Conservation (phyloP, 169 alveolate species). For the Cryptosporidium sp. region DNA sequence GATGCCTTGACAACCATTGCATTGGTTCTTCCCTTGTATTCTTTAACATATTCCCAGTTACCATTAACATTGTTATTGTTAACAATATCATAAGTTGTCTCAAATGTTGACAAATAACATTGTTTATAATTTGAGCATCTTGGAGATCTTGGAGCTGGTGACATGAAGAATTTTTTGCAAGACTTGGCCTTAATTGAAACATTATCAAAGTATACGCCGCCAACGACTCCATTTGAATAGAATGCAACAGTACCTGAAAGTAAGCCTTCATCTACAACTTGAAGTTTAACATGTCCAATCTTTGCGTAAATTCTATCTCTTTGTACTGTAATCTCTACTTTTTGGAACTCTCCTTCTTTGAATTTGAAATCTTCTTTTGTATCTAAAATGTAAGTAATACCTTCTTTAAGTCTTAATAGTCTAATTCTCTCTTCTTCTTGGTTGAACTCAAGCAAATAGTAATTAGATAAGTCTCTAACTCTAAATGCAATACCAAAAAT, state of each 20-base stretch:
- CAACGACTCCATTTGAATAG: slow-evolving; percentile 87
- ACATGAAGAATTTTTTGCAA: slow-evolving; percentile 74
- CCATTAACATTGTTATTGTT: slow-evolving; percentile 41
- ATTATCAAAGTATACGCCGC: slow-evolving; percentile 87
- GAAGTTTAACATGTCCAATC: slow-evolving; percentile 30
- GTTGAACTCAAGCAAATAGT: slow-evolving; percentile 85
- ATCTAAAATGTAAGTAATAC: slow-evolving; percentile 81
- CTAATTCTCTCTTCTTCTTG: slow-evolving; percentile 84
- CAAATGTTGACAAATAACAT: slow-evolving; percentile 77
- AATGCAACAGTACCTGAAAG: slow-evolving; percentile 89
- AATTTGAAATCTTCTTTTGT: slow-evolving; percentile 37
- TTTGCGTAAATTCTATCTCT: slow-evolving; percentile 50
- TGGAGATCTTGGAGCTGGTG: slow-evolving; percentile 80
- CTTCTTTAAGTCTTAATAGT: slow-evolving; percentile 86
- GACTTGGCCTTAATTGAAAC: slow-evolving; percentile 84
- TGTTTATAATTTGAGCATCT: slow-evolving; percentile 77
- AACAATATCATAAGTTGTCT: slow-evolving; percentile 56
- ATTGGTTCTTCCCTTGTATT: slow-evolving; percentile 72
- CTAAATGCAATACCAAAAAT: slow-evolving; percentile 88
- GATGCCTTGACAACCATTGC: slow-evolving; percentile 6
- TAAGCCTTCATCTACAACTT: slow-evolving; percentile 87
- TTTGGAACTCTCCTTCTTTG: slow-evolving; percentile 8
- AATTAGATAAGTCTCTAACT: slow-evolving; percentile 87
- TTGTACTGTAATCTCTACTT: slow-evolving; percentile 35
- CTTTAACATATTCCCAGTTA: slow-evolving; percentile 73